Conservation (phyloP, 1,139 yeast genomes). For the Pneumocystis wakefieldiae region DNA sequence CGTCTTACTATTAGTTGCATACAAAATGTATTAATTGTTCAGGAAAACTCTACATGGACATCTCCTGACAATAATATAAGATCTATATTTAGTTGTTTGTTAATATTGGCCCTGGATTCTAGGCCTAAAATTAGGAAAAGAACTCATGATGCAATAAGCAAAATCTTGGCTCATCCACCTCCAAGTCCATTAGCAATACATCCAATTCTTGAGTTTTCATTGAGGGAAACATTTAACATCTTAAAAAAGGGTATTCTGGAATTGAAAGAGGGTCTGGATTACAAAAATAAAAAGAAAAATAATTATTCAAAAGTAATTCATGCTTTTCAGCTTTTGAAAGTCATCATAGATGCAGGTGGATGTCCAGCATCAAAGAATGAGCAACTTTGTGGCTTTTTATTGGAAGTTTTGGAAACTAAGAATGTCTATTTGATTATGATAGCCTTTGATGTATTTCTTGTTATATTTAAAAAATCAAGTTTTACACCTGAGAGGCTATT, state of each 20-base stretch:
- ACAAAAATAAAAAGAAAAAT: constrained; percentile 13
- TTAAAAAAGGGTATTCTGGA: constrained; percentile 32
- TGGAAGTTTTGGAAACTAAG: constrained; percentile 58
- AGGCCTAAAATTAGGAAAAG: constrained; percentile 94
- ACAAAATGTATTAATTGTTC: constrained; percentile 65
- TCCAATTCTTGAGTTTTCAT: constrained; percentile 55
- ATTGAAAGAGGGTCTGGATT: constrained; percentile 13
- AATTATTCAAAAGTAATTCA: constrained; percentile 39
- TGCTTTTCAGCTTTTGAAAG: constrained; percentile 53
- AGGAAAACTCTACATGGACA: constrained; percentile 79
- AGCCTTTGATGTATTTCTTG: constrained; percentile 76
- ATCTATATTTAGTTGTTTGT: constrained; percentile 71
- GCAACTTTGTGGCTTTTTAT: constrained; percentile 55
- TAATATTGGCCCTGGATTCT: constrained; percentile 52
- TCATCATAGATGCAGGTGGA: constrained; percentile 52
- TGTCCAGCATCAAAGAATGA: constrained; percentile 70
- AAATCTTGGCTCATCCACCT: constrained; percentile 50
- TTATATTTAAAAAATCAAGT: constrained; percentile 59
- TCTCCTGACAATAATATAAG: constrained; percentile 29
- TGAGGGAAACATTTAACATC: constrained; percentile 49
- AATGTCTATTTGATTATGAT: constrained; percentile 72
- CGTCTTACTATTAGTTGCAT: constrained; percentile 76
- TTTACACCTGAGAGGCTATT: constrained; percentile 39
- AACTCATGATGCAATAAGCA: constrained; percentile 71
- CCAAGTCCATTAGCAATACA: constrained; percentile 69